A percentile compares a stretch with the other conserved stretches of the same genome.
phyloP scores from a whole-genome alignment of 2,329 filamentous ascomycete genomes.

The Trichoderma arundinaceum region DNA sequence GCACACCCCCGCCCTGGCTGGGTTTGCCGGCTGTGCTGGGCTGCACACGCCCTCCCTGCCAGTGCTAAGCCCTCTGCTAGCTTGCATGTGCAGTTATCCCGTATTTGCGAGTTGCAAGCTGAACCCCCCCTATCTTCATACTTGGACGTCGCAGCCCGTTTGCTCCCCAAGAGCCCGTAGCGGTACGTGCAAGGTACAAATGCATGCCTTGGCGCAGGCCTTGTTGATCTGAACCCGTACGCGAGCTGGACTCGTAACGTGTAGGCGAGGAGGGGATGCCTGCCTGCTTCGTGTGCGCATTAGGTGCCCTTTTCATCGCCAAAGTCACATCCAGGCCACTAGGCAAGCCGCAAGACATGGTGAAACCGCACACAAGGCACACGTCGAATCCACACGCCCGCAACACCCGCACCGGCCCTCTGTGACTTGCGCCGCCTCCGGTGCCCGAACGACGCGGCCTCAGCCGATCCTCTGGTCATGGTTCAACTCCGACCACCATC shows the following conservation, averaged over 20 bases:
- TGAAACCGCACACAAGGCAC: slow-evolving; percentile 14
- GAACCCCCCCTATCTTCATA: slow-evolving; percentile 18
- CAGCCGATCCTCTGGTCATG: slow-evolving; percentile 15
- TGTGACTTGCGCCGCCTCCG: slow-evolving; percentile 21
- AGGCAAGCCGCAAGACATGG: neutral
- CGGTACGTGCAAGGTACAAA: too few species aligned
- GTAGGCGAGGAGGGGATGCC: too few species aligned
- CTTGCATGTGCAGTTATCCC: slow-evolving; percentile 13
- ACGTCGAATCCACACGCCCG: slow-evolving; percentile 29
- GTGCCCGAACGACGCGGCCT: slow-evolving; percentile 28
- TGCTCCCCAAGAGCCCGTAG: too few species aligned
- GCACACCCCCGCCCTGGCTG: slow-evolving; percentile 1
- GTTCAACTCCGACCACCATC: slow-evolving; percentile 11
- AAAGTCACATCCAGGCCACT: slow-evolving; percentile 7
- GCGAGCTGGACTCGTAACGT: too few species aligned
- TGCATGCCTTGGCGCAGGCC: too few species aligned
- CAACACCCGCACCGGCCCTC: slow-evolving; percentile 15
- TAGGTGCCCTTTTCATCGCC: neutral
- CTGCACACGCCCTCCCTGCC: slow-evolving; percentile 17
- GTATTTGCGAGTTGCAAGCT: slow-evolving; percentile 4
- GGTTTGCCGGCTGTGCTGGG: slow-evolving; percentile 14
- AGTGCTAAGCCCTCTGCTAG: slow-evolving; percentile 18
- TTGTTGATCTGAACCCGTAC: too few species aligned
- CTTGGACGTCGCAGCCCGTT: neutral
- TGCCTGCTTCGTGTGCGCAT: too few species aligned